These are phyloP conservation scores for Kandelia obovata DNA, from an alignment of 345 rosid genomes.

Conservation along the genomic window DNA sequence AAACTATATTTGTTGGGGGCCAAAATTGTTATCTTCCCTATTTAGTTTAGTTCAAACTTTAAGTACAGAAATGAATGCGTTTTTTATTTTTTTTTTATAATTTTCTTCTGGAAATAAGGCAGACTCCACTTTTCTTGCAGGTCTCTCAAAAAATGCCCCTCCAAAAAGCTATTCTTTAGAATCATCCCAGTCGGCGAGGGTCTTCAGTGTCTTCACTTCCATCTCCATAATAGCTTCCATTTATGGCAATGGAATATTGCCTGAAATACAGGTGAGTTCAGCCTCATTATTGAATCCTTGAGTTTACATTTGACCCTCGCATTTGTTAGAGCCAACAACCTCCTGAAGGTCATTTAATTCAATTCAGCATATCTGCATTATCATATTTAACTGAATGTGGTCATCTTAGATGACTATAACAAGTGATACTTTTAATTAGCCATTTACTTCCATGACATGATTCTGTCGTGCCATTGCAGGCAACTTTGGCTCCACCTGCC, in stretches of 20 bases:
- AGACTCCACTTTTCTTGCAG: conserved; percentile 27
- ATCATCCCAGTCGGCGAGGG: conserved; percentile 47
- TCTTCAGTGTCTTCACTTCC: conserved; percentile 82
- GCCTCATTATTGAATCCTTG: background rate
- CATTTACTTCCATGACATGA: background rate
- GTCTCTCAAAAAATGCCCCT: conserved; percentile 63
- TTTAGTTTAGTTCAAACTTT: too few species aligned
- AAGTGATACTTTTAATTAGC: background rate
- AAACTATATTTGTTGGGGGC: too few species aligned
- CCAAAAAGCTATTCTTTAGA: conserved; percentile 67
- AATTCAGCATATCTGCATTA: background rate
- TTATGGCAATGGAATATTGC: conserved; percentile 89
- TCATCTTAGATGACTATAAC: background rate
- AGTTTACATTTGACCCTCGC: background rate
- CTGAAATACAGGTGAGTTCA: conserved; percentile 76
- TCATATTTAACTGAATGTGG: background rate
- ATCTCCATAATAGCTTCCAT: conserved; percentile 93
- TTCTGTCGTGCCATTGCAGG: conserved; percentile 40
- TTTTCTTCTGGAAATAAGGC: background rate
- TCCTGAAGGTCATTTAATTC: background rate
- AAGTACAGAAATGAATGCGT: background rate
- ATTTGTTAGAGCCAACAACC: background rate
- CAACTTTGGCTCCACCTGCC: conserved; percentile 96
- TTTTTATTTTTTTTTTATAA: too few species aligned
- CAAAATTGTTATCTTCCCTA: too few species aligned